Evolutionary conservation across 352 stramenopile species (phyloP), one percentile per base, ranked within the genome.

Genomic region (Phytopythium aichiense): DNA sequence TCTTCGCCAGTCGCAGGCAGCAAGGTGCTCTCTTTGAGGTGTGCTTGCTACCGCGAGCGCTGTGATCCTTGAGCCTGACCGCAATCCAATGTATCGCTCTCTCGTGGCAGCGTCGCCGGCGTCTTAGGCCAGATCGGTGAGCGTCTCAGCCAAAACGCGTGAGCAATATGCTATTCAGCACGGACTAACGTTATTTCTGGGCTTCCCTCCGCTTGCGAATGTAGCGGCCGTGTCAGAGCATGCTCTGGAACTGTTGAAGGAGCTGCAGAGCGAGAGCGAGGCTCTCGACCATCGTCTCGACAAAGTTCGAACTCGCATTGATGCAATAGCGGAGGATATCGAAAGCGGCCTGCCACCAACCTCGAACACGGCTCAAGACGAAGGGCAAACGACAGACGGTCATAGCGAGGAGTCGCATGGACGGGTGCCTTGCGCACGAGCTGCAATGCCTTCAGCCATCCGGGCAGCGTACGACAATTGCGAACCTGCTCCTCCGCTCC

Each of bases 61-160:
- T 52, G 45, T 7, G 12, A 7, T 31, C 28, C 28, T 31, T 2
- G 28, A 5, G 28, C 28, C 28, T 31, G 4, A 31, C 28, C 28
- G 28, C 28, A 31, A 4, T 31, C 28, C 28, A 31, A 4, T 31
- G 28, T 31, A 31, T 31, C 28, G 3, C 38, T 45, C 45, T 52
- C 45, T 15, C 7, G 20, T 22, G 23, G 55, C 40, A 66, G 73
- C 28, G 76, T 89, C 33, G 73, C 75, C 3, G 72, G 73, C 31
- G 67, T 87, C 25, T 66, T 89, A 28, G 66, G 66, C 23, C 75
- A 86, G 53, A 84, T 89, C 13, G 79, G 79, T 87, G 22, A 16
- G 65, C 63, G n/a, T 43, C 35, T 31, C n/a, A 15, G 9, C 43
- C 52, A 15, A 56, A 33, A 7, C 20, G 9, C 3, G 35, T 5